Conservation (phyloP, 352 stramenopile species). For the Globisporangium acanthophoron region DNA sequence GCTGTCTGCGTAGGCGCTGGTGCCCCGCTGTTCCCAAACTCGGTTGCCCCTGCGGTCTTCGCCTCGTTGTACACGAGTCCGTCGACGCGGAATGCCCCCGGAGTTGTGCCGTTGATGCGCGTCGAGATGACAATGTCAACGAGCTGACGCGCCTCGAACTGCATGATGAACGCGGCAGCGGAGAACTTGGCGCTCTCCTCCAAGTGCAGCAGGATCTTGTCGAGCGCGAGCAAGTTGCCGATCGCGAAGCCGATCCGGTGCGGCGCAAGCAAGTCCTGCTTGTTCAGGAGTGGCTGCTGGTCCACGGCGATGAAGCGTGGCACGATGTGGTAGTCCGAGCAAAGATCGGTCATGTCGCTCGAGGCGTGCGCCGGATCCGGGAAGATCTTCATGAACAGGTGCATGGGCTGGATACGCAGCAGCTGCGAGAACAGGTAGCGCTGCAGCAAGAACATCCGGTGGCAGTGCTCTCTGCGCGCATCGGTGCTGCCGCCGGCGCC, state of each 20-base stretch:
- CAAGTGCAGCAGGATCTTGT: slow-evolving; percentile 63
- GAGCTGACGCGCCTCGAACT: slow-evolving; percentile 42
- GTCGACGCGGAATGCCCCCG: slow-evolving; percentile 60
- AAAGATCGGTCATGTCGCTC: slow-evolving; percentile 50
- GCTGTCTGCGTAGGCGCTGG: too few species aligned
- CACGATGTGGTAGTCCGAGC: slow-evolving; percentile 74
- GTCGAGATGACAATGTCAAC: slow-evolving; percentile 71
- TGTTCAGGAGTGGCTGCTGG: slow-evolving; percentile 56
- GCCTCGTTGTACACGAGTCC: slow-evolving; percentile 28
- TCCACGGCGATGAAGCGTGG: slow-evolving; percentile 77
- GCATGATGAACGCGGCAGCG: slow-evolving; percentile 38
- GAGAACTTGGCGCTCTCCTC: slow-evolving; percentile 48
- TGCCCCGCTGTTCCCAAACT: background rate
- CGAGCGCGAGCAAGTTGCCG: slow-evolving; percentile 55
- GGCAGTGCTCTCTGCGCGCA: slow-evolving; percentile 30
- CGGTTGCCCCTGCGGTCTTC: background rate
- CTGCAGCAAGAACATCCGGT: slow-evolving; percentile 65
- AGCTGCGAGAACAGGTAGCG: slow-evolving; percentile 72
- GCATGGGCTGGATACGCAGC: slow-evolving; percentile 61
- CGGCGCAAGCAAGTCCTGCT: slow-evolving; percentile 49
- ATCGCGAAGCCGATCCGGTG: slow-evolving; percentile 80
- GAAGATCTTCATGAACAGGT: slow-evolving; percentile 68
- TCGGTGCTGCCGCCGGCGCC: slow-evolving; percentile 13
- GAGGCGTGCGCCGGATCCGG: slow-evolving; percentile 43
- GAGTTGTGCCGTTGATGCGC: slow-evolving; percentile 53